Base-by-base conservation (phyloP, 2,329 filamentous ascomycete genomes). In the Rasamsonia emersonii region DNA sequence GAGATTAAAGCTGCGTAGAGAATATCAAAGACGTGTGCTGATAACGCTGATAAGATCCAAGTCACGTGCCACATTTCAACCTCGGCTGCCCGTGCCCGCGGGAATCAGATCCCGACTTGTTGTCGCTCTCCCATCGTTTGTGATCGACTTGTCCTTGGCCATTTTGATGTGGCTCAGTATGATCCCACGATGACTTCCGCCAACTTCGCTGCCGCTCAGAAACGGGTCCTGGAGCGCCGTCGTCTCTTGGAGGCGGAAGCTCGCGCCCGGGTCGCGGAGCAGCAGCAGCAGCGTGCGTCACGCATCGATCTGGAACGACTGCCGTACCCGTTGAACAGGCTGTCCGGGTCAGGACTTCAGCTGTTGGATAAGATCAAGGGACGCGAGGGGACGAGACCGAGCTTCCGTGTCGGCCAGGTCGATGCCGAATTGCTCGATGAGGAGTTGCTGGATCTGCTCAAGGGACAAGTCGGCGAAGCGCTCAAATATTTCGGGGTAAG, bases 381-480 rank as follows among this genome's bases (percentile, higher is more conserved):
- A 4, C 77, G 82, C 38, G 79, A 86, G 51, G 85, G 86, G 26
- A 89, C 83, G 15, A 70, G 77, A 10, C 89, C 91, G 4, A 80
- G 84, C 8, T 95, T 94, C 56, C 79, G 91, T 33, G 91, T 98
- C 17, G 86, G 89, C 17, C 91, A 98, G 62, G 85, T 96, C 25
- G 91, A 98, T 58, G 86, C 91, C 21, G 91, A 96, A 58, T 68
- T 98, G 30, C 71, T 98, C 11, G 91, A 98, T 58, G 86, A 94
- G 53, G 91, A 96, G 63, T 70, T 98, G 27, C 69, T 96, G 15
- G 75, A 76, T n/a, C 70, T 96, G 43, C 67, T 98, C 37, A 86
- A 83, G 53, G 76, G 73, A 4, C 89, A 98, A 60, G 85, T 91
- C 18, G 81, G 78, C 44, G 86, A 95, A 44, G 91, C 79, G 9